A percentile compares a stretch with the other conserved stretches of the same genome.
Evolutionary conservation across 2,329 filamentous ascomycete species (phyloP).

Genomic region (Neofusicoccum cordaticola): DNA sequence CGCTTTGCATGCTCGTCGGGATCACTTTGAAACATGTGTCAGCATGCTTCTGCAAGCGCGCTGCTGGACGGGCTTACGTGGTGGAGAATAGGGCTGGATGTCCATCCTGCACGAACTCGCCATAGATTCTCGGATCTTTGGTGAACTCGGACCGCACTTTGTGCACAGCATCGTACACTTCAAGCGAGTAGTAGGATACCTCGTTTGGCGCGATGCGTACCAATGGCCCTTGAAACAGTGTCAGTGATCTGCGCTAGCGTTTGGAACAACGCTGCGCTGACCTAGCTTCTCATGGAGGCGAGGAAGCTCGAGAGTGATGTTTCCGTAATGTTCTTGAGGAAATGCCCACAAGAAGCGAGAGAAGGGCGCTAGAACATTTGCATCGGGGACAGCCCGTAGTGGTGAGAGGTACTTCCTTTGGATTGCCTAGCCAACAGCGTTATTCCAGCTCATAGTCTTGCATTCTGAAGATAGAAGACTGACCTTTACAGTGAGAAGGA

Average conservation of each 20-base stretch:
- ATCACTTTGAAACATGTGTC: background rate
- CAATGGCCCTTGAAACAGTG: slow-evolving; percentile 32
- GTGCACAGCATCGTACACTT: slow-evolving; percentile 1
- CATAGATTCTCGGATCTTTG: background rate
- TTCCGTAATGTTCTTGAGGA: background rate
- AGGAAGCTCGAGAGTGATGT: background rate
- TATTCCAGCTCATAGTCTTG: no score
- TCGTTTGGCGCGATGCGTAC: slow-evolving; percentile 51
- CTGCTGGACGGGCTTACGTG: background rate
- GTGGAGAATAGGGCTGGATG: background rate
- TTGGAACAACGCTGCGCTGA: background rate
- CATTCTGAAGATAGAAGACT: background rate
- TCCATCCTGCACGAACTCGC: background rate
- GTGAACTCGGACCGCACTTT: background rate
- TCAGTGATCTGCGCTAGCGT: background rate
- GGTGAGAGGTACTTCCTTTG: background rate
- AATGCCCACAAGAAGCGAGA: background rate
- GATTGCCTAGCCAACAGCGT: background rate
- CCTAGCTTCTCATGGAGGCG: slow-evolving; percentile 5
- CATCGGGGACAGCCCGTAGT: background rate
- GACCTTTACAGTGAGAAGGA: background rate
- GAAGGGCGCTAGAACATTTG: background rate
- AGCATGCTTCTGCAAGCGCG: no score
- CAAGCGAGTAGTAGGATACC: slow-evolving; percentile 43
- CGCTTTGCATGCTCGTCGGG: slow-evolving; percentile 1